Conservation (phyloP, 176 grass and related monocot species). For the Avena eriantha region DNA sequence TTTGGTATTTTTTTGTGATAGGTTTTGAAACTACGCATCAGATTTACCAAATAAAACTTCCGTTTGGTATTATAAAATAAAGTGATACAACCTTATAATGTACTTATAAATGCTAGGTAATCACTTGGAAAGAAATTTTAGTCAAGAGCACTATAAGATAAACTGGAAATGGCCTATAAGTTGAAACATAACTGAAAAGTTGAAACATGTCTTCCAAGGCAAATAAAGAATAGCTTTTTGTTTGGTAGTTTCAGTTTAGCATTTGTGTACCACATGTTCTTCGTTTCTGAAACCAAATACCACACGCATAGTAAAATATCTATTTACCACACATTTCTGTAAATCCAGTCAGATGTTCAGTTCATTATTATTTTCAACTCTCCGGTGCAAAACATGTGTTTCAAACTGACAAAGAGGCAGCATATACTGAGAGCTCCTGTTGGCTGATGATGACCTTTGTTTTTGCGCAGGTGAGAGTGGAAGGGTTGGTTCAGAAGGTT, state of each 20-base stretch:
- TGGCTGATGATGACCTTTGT: conserved; percentile 33
- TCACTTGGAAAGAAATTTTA: neutral
- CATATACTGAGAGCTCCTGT: conserved; percentile 4
- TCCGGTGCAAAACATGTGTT: neutral
- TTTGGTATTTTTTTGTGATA: too few relatives aligned
- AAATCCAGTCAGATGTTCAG: neutral
- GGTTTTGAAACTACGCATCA: neutral
- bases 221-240: neutral
- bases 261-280: neutral
- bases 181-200: conserved; percentile 3
- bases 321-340: neutral
- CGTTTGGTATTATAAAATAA: neutral
- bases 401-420: conserved; percentile 1
- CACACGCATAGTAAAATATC: neutral
- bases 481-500: conserved; percentile 85
- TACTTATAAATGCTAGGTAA: neutral
- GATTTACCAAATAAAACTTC: conserved; percentile 1
- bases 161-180: neutral
- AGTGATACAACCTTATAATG: neutral
- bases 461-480: conserved; percentile 82
- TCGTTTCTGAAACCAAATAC: neutral
- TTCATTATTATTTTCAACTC: neutral
- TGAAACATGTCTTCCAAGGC: conserved; percentile 8
- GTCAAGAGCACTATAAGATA: neutral
- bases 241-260: neutral